Conservation (phyloP, 1,284 basidiomycete species). For the Irpex sp. region DNA sequence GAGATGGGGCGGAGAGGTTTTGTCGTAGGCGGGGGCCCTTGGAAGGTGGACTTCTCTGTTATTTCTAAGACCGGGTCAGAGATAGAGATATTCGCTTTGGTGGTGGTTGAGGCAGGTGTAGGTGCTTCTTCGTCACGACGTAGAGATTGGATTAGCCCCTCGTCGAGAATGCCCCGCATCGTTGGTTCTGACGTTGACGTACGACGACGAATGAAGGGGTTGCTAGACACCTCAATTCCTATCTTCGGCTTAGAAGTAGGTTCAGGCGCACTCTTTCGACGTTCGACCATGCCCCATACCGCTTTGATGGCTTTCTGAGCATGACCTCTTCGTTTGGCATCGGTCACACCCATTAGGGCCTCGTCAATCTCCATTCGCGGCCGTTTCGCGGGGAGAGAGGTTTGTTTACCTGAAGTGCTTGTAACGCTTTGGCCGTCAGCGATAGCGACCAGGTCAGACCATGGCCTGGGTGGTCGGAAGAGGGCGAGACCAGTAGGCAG, state of each 20-base stretch:
- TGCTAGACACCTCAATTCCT: not conserved
- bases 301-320: conserved; percentile 1
- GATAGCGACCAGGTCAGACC: conserved; percentile 22
- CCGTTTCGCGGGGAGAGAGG: not conserved
- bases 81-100: not conserved
- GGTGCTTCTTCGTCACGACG: not conserved
- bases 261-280: not conserved
- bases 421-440: not conserved
- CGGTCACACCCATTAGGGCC: not conserved
- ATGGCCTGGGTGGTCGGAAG: conserved; percentile 41
- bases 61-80: not conserved
- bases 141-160: not conserved
- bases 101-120: not conserved
- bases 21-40: conserved; percentile 3
- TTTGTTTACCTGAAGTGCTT: not conserved
- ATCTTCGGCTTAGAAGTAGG: not conserved
- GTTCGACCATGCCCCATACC: conserved; percentile 4
- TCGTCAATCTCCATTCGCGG: conserved; percentile 2
- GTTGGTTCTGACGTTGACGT: not conserved
- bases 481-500: conserved; percentile 32
- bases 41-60: conserved; percentile 6
- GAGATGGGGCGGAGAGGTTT: conserved; percentile 37
- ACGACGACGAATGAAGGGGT: conserved; percentile 5
- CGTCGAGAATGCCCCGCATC: conserved; percentile 2
- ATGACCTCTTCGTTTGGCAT: not conserved